Conservation (phyloP, 331 rosid species). For the Stylosanthes scabra region DNA sequence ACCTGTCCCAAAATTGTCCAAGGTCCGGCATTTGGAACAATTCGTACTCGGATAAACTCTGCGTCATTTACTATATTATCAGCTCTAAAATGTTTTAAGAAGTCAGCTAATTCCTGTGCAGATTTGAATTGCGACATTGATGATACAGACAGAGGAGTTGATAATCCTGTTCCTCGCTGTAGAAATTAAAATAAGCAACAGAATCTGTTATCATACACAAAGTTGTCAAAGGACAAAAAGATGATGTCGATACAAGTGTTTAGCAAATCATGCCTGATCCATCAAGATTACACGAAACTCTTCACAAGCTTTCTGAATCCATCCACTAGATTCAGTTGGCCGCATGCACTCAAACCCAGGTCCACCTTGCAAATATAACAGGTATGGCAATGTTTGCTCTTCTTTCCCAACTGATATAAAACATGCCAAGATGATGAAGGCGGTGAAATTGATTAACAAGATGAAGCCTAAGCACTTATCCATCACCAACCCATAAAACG, state of each 20-base stretch:
- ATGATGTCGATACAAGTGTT: slow-evolving; percentile 11
- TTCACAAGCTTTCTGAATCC: slow-evolving; percentile 87
- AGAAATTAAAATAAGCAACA: slow-evolving; percentile 38
- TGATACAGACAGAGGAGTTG: slow-evolving; percentile 86
- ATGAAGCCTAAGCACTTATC: slow-evolving; percentile 28
- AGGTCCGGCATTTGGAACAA: slow-evolving; percentile 87
- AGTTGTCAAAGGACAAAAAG: slow-evolving; percentile 5
- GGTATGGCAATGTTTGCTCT: slow-evolving; percentile 74
- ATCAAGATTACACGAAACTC: slow-evolving; percentile 85
- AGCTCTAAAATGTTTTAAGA: slow-evolving; percentile 86
- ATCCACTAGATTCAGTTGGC: slow-evolving; percentile 89
- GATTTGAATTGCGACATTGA: slow-evolving; percentile 87
- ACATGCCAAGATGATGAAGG: neutral
- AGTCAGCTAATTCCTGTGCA: slow-evolving; percentile 66
- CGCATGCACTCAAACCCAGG: slow-evolving; percentile 88
- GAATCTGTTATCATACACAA: slow-evolving; percentile 34
- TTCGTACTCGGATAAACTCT: slow-evolving; percentile 77
- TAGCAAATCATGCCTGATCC: slow-evolving; percentile 83
- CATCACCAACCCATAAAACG: slow-evolving; percentile 6
- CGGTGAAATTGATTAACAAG: slow-evolving; percentile 8
- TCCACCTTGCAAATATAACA: slow-evolving; percentile 93
- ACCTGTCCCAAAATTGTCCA: slow-evolving; percentile 99
- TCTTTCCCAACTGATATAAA: slow-evolving; percentile 83
- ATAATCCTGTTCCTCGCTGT: slow-evolving; percentile 99
- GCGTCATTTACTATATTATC: slow-evolving; percentile 94